Base-by-base conservation (phyloP, 2,329 filamentous ascomycete species). In the Aspergillaceae sp. region DNA sequence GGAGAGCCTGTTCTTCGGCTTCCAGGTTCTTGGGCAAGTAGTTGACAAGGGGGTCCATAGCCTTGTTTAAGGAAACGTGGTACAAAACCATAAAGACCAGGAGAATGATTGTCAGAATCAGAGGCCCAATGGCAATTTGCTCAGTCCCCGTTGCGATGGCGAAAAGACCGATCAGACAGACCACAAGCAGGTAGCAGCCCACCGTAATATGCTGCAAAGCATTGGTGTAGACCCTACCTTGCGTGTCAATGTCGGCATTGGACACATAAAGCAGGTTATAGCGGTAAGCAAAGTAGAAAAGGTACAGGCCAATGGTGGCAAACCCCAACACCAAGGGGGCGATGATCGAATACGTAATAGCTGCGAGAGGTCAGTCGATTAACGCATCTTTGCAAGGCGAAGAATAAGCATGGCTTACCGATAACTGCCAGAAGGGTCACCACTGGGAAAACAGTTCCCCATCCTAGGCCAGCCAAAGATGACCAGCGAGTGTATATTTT, bases 201-300 rank as follows among this genome's bases (percentile, higher is more conserved):
- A 84, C 82, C 29, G 91, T 81, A 41, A 94, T 79, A 48, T 96
- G 90, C 63, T 94, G 84, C 43, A 97, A 73, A 1, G 87, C 90
- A n/a, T 84, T 84, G 1, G 87, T 84, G 61, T 95, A 96, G 56
- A 87, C 83, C 9, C 91, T 78, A 10, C 91, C 90, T 60, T 94
- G 87, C 34, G 87, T 94, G 62, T 96, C 89, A 58, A 94, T 83
- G 48, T 80, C 71, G 6, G 86, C 81, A 61, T 94, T 86, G 43
- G 83, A 84, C 33, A 95, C 88, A 65, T 87, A 96, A 42, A 96
- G 76, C 46, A 97, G 69, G 62, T 95, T 94, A 75, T 97, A 95
- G 11, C 86, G 80, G 74, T 88, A 95, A 41, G 89, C 86, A 44
- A 91, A 72, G 63, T 94, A 94, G 67, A 95, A 90, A 37, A 92